Conservation (phyloP, 148 eudicot species). For the Camellia granthamiana region DNA sequence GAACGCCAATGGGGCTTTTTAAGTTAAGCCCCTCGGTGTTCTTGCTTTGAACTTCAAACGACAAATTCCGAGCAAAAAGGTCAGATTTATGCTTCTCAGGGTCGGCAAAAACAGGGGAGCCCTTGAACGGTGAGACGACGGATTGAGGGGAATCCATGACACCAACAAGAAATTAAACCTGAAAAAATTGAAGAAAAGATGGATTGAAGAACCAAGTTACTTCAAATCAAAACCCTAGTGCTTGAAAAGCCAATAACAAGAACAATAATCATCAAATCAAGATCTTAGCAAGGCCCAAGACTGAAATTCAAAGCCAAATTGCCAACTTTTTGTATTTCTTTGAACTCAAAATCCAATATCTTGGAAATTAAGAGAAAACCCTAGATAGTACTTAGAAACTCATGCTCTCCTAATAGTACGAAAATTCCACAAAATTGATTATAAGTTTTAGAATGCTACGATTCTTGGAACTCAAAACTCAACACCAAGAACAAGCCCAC, state of each 20-base stretch:
- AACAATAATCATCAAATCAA: slow-evolving; percentile 16
- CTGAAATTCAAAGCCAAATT: slow-evolving; percentile 22
- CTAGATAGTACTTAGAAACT: neutral
- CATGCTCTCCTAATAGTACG: too few relatives aligned
- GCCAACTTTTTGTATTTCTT: neutral
- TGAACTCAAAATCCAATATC: slow-evolving; percentile 13
- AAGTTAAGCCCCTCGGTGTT: neutral
- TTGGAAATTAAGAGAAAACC: slow-evolving; percentile 10
- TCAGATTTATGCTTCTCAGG: slow-evolving; percentile 49
- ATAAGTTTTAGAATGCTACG: neutral
- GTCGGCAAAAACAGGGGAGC: slow-evolving; percentile 42
- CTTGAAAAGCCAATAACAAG: neutral
- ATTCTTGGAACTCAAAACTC: neutral
- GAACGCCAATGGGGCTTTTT: slow-evolving; percentile 46
- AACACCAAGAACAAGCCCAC: neutral
- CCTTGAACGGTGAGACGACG: slow-evolving; percentile 68
- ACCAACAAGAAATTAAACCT: slow-evolving; percentile 26
- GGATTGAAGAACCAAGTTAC: slow-evolving; percentile 8
- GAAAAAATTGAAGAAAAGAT: slow-evolving; percentile 11
- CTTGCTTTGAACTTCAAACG: too few relatives aligned
- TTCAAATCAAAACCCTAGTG: slow-evolving; percentile 12
- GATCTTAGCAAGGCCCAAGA: neutral
- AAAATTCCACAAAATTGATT: neutral
- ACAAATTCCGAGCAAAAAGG: slow-evolving; percentile 15
- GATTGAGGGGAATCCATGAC: slow-evolving; percentile 77